These are phyloP conservation scores for Paspalum vaginatum DNA, from an alignment of 176 grass and related monocot genomes.

Conservation along the genomic window DNA sequence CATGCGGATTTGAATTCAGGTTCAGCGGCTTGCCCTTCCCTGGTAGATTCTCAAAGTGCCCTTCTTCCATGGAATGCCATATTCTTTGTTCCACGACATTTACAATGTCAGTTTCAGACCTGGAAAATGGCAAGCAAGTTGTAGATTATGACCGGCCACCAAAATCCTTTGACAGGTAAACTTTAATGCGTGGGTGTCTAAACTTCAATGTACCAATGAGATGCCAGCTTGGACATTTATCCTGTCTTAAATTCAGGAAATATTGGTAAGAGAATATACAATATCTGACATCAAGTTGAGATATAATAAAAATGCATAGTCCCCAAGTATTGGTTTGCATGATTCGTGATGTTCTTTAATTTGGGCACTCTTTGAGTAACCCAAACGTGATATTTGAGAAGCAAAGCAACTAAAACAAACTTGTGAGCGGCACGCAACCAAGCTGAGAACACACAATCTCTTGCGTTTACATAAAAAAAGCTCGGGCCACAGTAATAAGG, in stretches of 20 bases:
- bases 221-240: not conserved
- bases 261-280: not conserved
- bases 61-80: constrained; percentile 96
- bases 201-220: not conserved
- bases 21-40: constrained; percentile 89
- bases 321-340: not conserved
- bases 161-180: not conserved
- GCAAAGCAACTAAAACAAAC: not conserved
- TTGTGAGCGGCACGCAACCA: not conserved
- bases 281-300: not conserved
- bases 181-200: not conserved
- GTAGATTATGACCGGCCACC: constrained; percentile 1
- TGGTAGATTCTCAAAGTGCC: constrained; percentile 85
- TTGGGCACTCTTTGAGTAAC: not conserved
- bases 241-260: not conserved
- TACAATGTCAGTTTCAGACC: constrained; percentile 81
- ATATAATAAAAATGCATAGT: not conserved
- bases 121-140: constrained; percentile 31
- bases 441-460: not conserved
- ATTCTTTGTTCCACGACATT: constrained; percentile 96
- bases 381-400: not conserved
- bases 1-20: constrained; percentile 67
- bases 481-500: not conserved
- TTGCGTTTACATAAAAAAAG: not conserved
- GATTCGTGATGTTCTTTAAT: not conserved